Conservation (phyloP, 2,329 filamentous ascomycete species). For the Sclerotinia trifoliorum region DNA sequence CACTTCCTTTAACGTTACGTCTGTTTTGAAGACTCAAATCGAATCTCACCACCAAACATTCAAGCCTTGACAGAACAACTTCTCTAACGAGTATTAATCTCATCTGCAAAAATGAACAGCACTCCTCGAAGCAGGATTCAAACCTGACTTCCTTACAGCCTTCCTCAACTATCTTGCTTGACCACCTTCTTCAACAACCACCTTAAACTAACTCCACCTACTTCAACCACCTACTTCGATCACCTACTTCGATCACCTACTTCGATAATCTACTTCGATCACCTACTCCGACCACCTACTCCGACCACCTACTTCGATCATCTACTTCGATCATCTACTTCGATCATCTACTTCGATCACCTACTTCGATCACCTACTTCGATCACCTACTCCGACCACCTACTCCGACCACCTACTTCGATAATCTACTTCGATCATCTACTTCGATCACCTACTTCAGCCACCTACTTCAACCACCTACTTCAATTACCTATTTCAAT, state of each 20-base stretch:
- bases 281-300: too few relatives aligned
- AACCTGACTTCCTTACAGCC: background rate
- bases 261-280: too few relatives aligned
- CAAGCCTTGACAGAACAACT: background rate
- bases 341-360: background rate
- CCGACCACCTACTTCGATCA: background rate
- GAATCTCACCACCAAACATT: background rate
- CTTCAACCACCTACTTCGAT: background rate
- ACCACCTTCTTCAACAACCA: background rate
- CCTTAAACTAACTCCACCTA: background rate
- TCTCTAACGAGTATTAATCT: background rate
- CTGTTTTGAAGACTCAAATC: background rate
- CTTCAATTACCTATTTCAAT: background rate
- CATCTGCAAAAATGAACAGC: background rate
- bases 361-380: background rate
- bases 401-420: too few relatives aligned
- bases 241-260: too few relatives aligned
- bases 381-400: too few relatives aligned
- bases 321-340: background rate
- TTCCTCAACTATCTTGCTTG: background rate
- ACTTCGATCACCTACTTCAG: background rate
- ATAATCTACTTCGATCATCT: too few relatives aligned
- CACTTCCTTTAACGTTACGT: background rate
- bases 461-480: background rate
- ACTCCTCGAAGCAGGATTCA: background rate